Evolutionary conservation across 106 monocot species (phyloP).

Genomic region (Phalaenopsis aphrodite): DNA sequence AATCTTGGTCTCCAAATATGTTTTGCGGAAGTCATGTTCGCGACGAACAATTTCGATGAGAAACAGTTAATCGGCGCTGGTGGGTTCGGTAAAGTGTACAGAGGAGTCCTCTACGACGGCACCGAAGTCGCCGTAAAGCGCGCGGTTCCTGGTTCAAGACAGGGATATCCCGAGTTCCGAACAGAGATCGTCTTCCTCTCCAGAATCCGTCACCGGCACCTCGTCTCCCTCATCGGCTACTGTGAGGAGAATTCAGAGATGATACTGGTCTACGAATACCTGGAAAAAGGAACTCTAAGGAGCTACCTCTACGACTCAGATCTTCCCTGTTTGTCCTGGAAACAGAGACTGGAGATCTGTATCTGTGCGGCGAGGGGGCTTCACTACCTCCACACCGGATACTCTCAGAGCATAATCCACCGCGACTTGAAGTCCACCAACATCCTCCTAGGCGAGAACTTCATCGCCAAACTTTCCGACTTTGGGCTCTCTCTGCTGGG

Average conservation of each 20-base stretch:
- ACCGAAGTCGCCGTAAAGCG: slow-evolving; percentile 56
- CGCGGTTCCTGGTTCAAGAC: slow-evolving; percentile 19
- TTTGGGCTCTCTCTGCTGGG: slow-evolving; percentile 72
- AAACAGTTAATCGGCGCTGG: slow-evolving; percentile 34
- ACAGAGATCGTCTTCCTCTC: slow-evolving; percentile 49
- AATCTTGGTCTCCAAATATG: slow-evolving; percentile 41
- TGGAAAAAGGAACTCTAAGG: slow-evolving; percentile 50
- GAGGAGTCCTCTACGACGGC: slow-evolving; percentile 40
- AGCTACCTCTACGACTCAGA: slow-evolving; percentile 35
- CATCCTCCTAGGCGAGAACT: slow-evolving; percentile 37
- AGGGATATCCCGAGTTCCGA: slow-evolving; percentile 59
- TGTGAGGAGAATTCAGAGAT: slow-evolving; percentile 56
- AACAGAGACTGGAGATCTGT: slow-evolving; percentile 27
- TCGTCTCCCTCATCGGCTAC: slow-evolving; percentile 59
- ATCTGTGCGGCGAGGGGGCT: slow-evolving; percentile 28
- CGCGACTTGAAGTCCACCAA: slow-evolving; percentile 62
- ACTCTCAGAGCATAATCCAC: slow-evolving; percentile 45
- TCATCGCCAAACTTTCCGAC: slow-evolving; percentile 51
- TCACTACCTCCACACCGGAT: slow-evolving; percentile 37
- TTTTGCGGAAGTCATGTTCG: slow-evolving; percentile 26
- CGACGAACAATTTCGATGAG: slow-evolving; percentile 40
- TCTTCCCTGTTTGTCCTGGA: slow-evolving; percentile 31
- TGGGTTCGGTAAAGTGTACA: slow-evolving; percentile 64
- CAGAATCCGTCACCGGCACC: slow-evolving; percentile 52
- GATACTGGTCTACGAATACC: slow-evolving; percentile 61